Evolutionary conservation across 345 rosid species (phyloP).

Genomic region (Alliaria petiolata): DNA sequence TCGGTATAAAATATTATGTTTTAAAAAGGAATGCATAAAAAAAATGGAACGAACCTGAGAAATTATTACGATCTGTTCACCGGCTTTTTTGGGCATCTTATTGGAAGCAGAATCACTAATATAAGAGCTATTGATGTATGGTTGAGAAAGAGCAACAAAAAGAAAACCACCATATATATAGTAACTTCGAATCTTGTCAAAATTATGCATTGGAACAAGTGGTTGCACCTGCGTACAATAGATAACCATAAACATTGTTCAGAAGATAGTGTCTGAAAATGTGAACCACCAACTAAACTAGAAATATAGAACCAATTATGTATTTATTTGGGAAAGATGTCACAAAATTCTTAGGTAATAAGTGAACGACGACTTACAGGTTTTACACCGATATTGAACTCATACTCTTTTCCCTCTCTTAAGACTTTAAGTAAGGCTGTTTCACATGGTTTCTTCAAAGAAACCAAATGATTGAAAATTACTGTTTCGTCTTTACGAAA

Average conservation of each 20-base stretch:
- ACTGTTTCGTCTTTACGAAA: neutral
- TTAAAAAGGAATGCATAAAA: too few species aligned
- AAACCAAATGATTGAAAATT: neutral
- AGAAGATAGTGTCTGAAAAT: too few species aligned
- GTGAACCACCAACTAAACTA: too few species aligned
- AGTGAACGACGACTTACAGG: neutral
- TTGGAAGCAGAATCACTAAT: neutral
- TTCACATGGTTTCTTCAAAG: neutral
- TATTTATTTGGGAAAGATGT: neutral
- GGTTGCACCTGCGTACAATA: neutral
- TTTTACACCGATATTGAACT: neutral
- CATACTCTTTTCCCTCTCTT: neutral
- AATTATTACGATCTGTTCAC: neutral
- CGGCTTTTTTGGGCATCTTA: neutral
- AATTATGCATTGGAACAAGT: neutral
- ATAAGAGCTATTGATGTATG: neutral
- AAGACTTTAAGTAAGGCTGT: neutral
- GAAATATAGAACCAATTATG: too few species aligned
- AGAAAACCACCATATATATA: neutral
- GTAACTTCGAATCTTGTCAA: neutral
- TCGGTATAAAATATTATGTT: too few species aligned
- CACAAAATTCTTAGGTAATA: neutral
- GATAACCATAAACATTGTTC: too few species aligned
- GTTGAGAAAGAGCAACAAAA: neutral
- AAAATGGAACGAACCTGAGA: neutral